Evolutionary conservation across 176 grass and related monocot genomes (phyloP).

Genomic region (Aegilops sharonensis): DNA sequence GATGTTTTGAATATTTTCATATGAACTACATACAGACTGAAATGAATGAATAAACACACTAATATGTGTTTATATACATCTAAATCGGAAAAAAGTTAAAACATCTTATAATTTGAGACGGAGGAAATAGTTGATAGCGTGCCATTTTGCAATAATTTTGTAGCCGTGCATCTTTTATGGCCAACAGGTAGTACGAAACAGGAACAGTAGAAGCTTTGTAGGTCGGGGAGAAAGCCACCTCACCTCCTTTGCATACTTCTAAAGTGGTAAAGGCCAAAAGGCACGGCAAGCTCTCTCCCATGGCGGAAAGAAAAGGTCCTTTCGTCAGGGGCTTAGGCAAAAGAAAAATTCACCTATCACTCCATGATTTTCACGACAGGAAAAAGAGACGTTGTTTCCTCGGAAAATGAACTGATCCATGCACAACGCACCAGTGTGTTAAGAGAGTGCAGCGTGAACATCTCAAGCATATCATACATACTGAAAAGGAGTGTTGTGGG

Average conservation of each 20-base stretch:
- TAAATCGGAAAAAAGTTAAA: too few species aligned
- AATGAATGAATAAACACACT: too few species aligned
- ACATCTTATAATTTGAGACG: too few species aligned
- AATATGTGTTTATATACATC: too few species aligned
- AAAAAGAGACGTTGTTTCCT: conserved; percentile 3
- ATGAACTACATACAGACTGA: too few species aligned
- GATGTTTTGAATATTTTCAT: too few species aligned
- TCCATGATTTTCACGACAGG: conserved; percentile 35
- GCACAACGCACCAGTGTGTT: conserved; percentile 16
- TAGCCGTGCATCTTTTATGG: not conserved
- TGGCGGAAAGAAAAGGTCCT: conserved; percentile 26
- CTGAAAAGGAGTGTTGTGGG: not conserved
- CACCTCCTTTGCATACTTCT: conserved; percentile 33
- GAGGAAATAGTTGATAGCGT: too few species aligned
- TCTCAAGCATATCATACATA: conserved; percentile 25
- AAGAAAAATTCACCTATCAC: conserved; percentile 1
- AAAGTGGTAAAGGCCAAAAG: conserved; percentile 28
- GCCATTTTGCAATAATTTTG: not conserved
- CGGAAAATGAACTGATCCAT: conserved; percentile 18
- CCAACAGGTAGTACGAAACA: not conserved
- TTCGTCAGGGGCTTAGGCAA: conserved; percentile 35
- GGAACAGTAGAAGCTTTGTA: conserved; percentile 39
- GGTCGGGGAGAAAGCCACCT: conserved; percentile 34
- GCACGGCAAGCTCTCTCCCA: conserved; percentile 5
- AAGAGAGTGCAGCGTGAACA: not conserved